A percentile compares a stretch with the other conserved stretches of the same genome.
Conservation (phyloP, 2,329 filamentous ascomycete species). For the Hirsutella thompsonii region DNA sequence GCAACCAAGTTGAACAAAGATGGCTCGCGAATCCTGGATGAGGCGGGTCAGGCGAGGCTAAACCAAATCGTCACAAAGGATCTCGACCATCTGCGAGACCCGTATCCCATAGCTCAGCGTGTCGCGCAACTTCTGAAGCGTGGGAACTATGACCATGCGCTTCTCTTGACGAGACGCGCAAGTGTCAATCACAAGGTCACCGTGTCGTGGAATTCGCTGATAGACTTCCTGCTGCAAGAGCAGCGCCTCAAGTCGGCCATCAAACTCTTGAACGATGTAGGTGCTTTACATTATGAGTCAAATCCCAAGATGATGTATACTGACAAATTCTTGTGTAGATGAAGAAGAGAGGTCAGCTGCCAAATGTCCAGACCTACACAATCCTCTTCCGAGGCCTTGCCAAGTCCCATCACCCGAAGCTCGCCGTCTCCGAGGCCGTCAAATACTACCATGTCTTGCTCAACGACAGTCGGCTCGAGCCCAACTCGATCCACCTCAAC, state of each 20-base stretch:
- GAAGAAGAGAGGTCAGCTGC: slow-evolving; percentile 81
- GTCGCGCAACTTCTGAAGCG: slow-evolving; percentile 47
- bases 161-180: slow-evolving; percentile 54
- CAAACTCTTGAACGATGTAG: slow-evolving; percentile 79
- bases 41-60: too few relatives aligned
- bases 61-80: slow-evolving; percentile 34
- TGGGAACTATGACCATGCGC: slow-evolving; percentile 52
- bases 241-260: slow-evolving; percentile 51
- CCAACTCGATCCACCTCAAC: slow-evolving; percentile 76
- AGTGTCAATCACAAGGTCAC: slow-evolving; percentile 50
- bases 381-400: slow-evolving; percentile 68
- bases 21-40: too few relatives aligned
- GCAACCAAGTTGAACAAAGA: too few relatives aligned
- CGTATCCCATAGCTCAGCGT: slow-evolving; percentile 56
- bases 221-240: slow-evolving; percentile 55
- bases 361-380: slow-evolving; percentile 74
- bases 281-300: too few relatives aligned
- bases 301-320: too few relatives aligned
- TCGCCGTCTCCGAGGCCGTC: slow-evolving; percentile 55
- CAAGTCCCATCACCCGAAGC: slow-evolving; percentile 39
- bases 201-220: slow-evolving; percentile 81
- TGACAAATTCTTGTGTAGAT: too few relatives aligned
- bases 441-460: slow-evolving; percentile 67
- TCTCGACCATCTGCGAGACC: slow-evolving; percentile 53
- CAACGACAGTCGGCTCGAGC: slow-evolving; percentile 48